Base-by-base conservation (phyloP, 2,329 filamentous ascomycete genomes). In the Cordyceps cicadae region DNA sequence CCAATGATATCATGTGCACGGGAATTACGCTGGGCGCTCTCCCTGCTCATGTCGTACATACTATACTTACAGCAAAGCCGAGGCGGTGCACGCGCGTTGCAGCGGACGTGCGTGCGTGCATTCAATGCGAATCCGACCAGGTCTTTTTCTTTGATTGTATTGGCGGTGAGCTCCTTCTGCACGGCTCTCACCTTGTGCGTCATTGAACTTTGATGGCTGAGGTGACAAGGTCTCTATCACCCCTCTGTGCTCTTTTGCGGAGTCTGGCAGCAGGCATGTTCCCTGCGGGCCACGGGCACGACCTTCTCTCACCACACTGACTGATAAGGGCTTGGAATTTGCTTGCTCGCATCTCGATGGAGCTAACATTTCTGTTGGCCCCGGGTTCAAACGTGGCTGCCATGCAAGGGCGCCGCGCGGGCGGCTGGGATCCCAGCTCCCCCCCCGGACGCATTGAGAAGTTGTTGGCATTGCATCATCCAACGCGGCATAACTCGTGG, bases 351-450 rank as follows among this genome's bases (percentile, higher is more conserved):
- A n/a, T 41, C 34, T 14, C 34, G 50, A 39, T 39, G 34, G 19
- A n/a, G 9, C 32, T 52, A 52, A 37, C 4, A 15, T 15, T 43
- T 15, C 14, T 43, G 39, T 5, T 43, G 15, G 24, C 2, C 24
- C 4, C 4, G 24, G 24, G n/a, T n/a, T n/a, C 14, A 7, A 48
- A 26, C 43, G 26, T 56, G 41, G 41, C 41, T 56, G 54, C 29
- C 29, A 56, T 56, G 54, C 54, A 56, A 56, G 54, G 54, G 24
- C n/a, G n/a, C n/a, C n/a, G n/a, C n/a, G n/a, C 24, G 24, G 24
- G 54, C 21, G 53, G 43, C 11, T 7, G 4, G 43, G n/a, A 43
- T 17, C 39, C 15, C 6, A 15, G 17, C 15, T n/a, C 2, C 17
- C 24, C 24, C 24, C 24, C 24, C 3, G 24, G 39, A 4, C 17